Evolutionary conservation across 2,329 filamentous ascomycete species (phyloP).

Genomic region (Aspergillus sergii): DNA sequence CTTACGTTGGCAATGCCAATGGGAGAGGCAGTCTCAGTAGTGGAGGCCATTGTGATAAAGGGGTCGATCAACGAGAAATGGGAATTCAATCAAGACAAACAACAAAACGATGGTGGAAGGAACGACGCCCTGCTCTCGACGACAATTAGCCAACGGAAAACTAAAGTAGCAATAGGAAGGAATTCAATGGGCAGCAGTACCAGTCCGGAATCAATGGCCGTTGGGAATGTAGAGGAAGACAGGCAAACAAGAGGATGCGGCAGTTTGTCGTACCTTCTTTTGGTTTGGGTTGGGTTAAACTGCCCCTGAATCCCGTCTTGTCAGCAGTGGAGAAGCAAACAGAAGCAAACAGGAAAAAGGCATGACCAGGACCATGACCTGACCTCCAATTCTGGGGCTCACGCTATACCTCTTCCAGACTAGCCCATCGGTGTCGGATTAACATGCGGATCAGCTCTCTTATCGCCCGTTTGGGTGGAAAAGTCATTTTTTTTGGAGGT

Average conservation of each 20-base stretch:
- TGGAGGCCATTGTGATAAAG: constrained; percentile 55
- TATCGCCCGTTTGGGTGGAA: constrained; percentile 27
- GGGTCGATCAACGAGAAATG: constrained; percentile 19
- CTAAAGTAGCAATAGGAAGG: background rate
- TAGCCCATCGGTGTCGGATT: constrained; percentile 32
- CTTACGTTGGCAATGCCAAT: constrained; percentile 76
- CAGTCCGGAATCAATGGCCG: constrained; percentile 11
- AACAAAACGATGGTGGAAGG: constrained; percentile 22
- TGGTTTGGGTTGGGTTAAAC: constrained; percentile 19
- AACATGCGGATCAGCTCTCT: constrained; percentile 27
- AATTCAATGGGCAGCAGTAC: background rate
- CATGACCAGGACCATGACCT: constrained; percentile 8
- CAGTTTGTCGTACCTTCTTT: constrained; percentile 19
- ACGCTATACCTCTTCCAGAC: constrained; percentile 30
- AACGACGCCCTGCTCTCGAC: constrained; percentile 14
- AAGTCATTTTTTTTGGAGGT: constrained; percentile 25
- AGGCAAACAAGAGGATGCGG: constrained; percentile 13
- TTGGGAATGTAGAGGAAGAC: constrained; percentile 16
- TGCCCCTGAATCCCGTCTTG: constrained; percentile 36
- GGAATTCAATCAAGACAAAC: constrained; percentile 20
- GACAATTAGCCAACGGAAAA: constrained; percentile 8
- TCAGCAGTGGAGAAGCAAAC: constrained; percentile 17
- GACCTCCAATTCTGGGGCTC: constrained; percentile 22
- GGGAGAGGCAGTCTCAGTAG: constrained; percentile 62
- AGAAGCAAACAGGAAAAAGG: constrained; percentile 18